Percentiles rank a stretch among this genome's conserved stretches.
Conservation (phyloP, 305 asterid genomes). For the Plantago lanceolata region DNA sequence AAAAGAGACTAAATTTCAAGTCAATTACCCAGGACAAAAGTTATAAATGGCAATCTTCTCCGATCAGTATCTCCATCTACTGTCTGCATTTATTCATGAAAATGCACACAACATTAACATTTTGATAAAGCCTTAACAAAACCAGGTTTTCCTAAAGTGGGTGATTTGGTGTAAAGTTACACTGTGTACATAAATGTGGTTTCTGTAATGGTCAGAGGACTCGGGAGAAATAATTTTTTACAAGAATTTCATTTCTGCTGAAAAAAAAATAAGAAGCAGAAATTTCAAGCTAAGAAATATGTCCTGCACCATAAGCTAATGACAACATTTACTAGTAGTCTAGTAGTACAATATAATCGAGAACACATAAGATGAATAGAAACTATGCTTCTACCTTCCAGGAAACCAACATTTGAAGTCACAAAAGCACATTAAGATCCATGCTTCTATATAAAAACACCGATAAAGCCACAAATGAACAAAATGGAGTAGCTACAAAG, state of each 20-base stretch:
- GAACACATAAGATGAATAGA: neutral
- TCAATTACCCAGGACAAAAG: slow-evolving; percentile 78
- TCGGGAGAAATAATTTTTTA: too few species aligned
- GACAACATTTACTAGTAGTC: neutral
- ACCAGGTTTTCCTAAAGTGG: too few species aligned
- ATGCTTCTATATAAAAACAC: neutral
- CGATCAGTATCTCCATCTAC: slow-evolving; percentile 46
- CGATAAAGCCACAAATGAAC: too few species aligned
- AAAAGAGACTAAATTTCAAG: slow-evolving; percentile 14
- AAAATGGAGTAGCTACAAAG: too few species aligned
- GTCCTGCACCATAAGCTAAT: neutral
- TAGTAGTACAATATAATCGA: neutral
- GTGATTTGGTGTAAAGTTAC: too few species aligned
- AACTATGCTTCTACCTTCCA: neutral
- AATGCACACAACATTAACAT: slow-evolving; percentile 19
- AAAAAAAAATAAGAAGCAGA: slow-evolving; percentile 6
- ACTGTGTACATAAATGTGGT: too few species aligned
- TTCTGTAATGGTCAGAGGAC: too few species aligned
- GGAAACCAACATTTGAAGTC: neutral
- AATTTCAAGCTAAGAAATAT: neutral
- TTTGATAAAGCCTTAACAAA: neutral
- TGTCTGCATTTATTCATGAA: slow-evolving; percentile 44
- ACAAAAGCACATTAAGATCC: neutral
- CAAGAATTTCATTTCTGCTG: neutral
- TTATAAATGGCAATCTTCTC: slow-evolving; percentile 46